Conservation (phyloP, 2,329 filamentous ascomycete species). For the Colletotrichum gloeosporioides region DNA sequence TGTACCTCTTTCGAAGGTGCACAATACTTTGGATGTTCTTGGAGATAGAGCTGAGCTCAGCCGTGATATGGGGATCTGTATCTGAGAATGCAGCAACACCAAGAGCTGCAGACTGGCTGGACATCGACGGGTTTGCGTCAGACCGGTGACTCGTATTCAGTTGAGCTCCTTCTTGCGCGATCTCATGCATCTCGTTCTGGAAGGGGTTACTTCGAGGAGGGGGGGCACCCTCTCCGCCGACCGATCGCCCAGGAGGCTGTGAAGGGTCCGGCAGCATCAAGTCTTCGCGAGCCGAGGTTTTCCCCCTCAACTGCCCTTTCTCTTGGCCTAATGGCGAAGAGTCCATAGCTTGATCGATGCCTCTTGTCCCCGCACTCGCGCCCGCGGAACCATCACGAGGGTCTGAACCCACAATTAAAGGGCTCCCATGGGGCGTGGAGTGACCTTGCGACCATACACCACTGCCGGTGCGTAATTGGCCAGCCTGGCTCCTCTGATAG, state of each 20-base stretch:
- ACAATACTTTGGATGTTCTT: conserved; percentile 90
- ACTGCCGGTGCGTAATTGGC: conserved; percentile 45
- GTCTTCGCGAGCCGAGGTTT: not conserved
- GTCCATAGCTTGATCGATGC: conserved; percentile 30
- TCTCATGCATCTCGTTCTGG: not conserved
- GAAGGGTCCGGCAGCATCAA: conserved; percentile 2
- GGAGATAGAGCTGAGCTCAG: conserved; percentile 86
- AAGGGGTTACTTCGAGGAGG: not conserved
- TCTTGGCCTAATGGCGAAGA: conserved; percentile 2
- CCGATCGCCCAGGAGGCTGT: not conserved
- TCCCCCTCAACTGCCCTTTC: not conserved
- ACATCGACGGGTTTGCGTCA: not conserved
- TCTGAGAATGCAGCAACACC: conserved; percentile 72
- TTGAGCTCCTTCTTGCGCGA: not conserved
- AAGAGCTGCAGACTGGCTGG: conserved; percentile 55
- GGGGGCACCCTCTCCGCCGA: not conserved
- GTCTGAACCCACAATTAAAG: conserved; percentile 37
- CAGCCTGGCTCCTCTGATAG: conserved; percentile 86
- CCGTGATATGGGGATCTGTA: conserved; percentile 79
- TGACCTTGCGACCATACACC: conserved; percentile 43
- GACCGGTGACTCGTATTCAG: not conserved
- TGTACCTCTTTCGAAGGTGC: conserved; percentile 87
- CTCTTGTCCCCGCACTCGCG: conserved; percentile 33
- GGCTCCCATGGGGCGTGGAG: conserved; percentile 51
- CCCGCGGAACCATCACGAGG: conserved; percentile 25